A percentile compares a stretch with the other conserved stretches of the same genome.
Evolutionary conservation across 1,139 yeast genomes (phyloP).

Genomic region (Wickerhamomyces sp.): DNA sequence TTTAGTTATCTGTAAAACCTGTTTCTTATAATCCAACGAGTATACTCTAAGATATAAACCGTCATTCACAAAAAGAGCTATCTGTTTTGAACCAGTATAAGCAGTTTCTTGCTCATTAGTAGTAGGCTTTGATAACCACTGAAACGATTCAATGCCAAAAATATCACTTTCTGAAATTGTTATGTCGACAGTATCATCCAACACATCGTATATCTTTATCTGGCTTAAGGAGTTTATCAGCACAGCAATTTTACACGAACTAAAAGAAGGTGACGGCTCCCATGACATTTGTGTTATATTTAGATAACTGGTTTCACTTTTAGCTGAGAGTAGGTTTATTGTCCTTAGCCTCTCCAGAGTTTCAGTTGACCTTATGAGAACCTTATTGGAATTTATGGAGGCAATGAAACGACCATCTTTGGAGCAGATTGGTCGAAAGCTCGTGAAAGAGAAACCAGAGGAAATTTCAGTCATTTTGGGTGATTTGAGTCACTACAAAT

Average conservation of each 20-base stretch:
- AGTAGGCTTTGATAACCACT: conserved; percentile 14
- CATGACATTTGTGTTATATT: conserved; percentile 15
- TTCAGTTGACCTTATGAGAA: conserved; percentile 12
- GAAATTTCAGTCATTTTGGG: conserved; percentile 10
- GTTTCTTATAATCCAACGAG: conserved; percentile 11
- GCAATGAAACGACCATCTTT: conserved; percentile 16
- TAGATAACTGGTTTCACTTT: neutral
- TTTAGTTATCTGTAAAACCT: conserved; percentile 10
- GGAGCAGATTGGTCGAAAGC: conserved; percentile 9
- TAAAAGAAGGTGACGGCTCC: conserved; percentile 11
- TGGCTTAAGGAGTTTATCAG: conserved; percentile 6
- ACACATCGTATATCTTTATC: conserved; percentile 11
- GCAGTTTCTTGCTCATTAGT: conserved; percentile 10
- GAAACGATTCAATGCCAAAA: conserved; percentile 16
- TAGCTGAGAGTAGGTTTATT: conserved; percentile 1
- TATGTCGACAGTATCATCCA: conserved; percentile 12
- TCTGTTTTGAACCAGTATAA: conserved; percentile 15
- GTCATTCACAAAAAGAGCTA: conserved; percentile 11
- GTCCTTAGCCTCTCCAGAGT: conserved; percentile 10
- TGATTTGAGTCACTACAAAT: conserved; percentile 8
- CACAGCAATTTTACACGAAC: conserved; percentile 10
- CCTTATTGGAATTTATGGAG: conserved; percentile 9
- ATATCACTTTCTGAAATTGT: conserved; percentile 14
- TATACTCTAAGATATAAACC: conserved; percentile 10
- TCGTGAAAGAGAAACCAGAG: conserved; percentile 12